Evolutionary conservation across 257 asterid genomes (phyloP), one percentile per base, ranked within the genome.

Genomic region (Nicotiana benthamiana): DNA sequence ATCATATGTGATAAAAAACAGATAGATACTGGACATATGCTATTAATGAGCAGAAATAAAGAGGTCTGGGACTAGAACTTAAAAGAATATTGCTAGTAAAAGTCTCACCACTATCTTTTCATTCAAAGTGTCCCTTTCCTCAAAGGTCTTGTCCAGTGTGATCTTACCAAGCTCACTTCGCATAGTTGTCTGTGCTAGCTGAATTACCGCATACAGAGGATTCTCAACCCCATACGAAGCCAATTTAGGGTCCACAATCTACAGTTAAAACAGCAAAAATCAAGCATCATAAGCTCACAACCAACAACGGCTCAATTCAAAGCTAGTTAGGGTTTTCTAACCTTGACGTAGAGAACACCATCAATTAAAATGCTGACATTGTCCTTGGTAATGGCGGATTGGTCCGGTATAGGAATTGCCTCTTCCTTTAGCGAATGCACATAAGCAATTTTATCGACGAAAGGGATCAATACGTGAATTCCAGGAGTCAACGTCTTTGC

Each of bases 111-210:
- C 99, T 82, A 95, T 93, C 92, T 89, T 93, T 65, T 83, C 92
- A 79, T 93, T 95, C 83, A 95, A 92, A 32, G 97, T 89, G 83
- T 89, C 97, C 80, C 97, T 91, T 84, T 95, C 99, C 86, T 91
- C 97, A 81, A 95, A 95, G n/a, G 98, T 93, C 91, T 93, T 93
- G 91, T 93, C 99, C 53, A 95, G 87, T 16, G 97, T 92, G 83
- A 95, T 93, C 89, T 95, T 95, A 18, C 99, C 97, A 36, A 95
- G 92, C 90, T 95, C 98, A 87, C 99, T 95, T n/a, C 98, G 89
- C 98, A 95, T 95, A 53, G 98, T 92, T 53, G 98, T 95, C 84
- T 95, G 99, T 0, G 99, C 98, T 46, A 93, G 97, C 84, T 92
- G 98, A 86, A 90, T 88, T 53, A 95, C 93, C 24, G 97, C 95